phyloP scores from a whole-genome alignment of 257 asterid species.

The Solanum etuberosum region DNA sequence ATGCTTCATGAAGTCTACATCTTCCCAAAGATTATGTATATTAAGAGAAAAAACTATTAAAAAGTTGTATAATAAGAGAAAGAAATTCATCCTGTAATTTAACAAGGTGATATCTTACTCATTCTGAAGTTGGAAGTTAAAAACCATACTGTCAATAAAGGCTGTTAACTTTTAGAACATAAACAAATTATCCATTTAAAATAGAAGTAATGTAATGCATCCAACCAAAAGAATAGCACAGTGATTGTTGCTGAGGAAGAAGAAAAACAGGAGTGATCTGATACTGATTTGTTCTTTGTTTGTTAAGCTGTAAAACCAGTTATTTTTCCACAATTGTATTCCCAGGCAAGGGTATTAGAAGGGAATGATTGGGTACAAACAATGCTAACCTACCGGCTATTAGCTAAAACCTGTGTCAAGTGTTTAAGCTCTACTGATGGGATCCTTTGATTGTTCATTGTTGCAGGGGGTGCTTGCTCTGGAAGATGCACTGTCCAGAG shows the following conservation, averaged over 20 bases:
- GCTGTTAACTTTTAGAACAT: background rate
- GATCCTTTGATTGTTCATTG: background rate
- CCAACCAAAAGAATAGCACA: background rate
- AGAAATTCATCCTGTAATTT: background rate
- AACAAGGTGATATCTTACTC: background rate
- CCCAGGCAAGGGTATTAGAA: background rate
- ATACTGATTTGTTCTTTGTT: background rate
- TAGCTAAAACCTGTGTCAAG: background rate
- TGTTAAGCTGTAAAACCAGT: background rate
- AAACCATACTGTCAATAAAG: background rate
- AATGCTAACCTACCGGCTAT: background rate
- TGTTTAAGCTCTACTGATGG: background rate
- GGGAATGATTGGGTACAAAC: background rate
- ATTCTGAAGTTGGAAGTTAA: background rate
- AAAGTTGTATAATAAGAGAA: background rate
- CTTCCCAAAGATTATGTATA: background rate
- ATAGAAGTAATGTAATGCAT: background rate
- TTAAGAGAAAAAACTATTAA: background rate
- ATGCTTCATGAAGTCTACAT: background rate
- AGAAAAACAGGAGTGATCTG: background rate
- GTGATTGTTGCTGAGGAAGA: background rate
- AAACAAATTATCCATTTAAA: background rate
- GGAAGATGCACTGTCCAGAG: conserved; percentile 85
- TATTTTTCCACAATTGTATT: background rate
- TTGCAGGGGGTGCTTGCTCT: conserved; percentile 80